Conservation (phyloP, 768 basidiomycete species). For the Phylloporus sp. region DNA sequence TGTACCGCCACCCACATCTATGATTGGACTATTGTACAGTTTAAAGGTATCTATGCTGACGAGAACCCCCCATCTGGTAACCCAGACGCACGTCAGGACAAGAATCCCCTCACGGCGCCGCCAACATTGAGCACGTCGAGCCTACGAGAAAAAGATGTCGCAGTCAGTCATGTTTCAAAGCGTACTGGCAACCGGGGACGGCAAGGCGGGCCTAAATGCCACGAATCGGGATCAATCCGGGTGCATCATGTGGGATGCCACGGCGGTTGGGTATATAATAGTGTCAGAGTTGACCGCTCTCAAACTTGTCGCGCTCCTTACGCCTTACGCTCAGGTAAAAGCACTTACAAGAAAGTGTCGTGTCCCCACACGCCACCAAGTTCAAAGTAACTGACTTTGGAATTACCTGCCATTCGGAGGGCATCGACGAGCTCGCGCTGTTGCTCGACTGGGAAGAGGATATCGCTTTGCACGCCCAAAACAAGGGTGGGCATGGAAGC, state of each 20-base stretch:
- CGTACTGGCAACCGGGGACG: not conserved
- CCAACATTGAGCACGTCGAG: conserved; percentile 88
- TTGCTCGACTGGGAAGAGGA: conserved; percentile 95
- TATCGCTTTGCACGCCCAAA: conserved; percentile 94
- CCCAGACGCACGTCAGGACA: conserved; percentile 40
- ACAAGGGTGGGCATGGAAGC: conserved; percentile 75
- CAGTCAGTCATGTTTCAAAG: conserved; percentile 10
- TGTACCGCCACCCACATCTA: not conserved
- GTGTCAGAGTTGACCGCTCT: not conserved
- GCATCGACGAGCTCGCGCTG: conserved; percentile 94
- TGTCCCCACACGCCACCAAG: conserved; percentile 99
- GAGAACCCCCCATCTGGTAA: too few relatives aligned
- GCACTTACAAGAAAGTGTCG: conserved; percentile 87
- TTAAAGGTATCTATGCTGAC: too few relatives aligned
- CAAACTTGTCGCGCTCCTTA: not conserved
- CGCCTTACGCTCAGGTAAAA: not conserved
- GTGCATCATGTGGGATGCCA: not conserved
- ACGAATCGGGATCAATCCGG: conserved; percentile 5
- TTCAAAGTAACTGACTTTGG: conserved; percentile 90
- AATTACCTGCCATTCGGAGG: conserved; percentile 83
- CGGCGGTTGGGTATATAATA: conserved; percentile 10
- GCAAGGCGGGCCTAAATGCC: not conserved
- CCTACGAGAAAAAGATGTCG: conserved; percentile 33
- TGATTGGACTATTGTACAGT: not conserved
- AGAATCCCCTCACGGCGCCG: conserved; percentile 85